Conservation (phyloP, 2,329 filamentous ascomycete genomes). For the Penicillium sp. region DNA sequence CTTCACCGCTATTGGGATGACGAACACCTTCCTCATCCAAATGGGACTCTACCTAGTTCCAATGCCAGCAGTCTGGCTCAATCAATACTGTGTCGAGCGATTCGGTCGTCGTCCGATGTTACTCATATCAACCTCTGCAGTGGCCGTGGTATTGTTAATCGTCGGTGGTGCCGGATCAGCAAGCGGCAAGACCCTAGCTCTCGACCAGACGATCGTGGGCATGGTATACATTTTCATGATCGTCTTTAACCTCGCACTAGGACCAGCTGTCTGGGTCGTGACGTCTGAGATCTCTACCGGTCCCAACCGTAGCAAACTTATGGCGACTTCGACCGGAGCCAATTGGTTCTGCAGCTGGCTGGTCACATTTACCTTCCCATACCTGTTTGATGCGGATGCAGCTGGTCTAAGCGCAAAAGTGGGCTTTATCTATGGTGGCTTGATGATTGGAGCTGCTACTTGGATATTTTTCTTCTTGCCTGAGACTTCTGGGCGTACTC, state of each 20-base stretch:
- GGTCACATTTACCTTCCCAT: constrained; percentile 4
- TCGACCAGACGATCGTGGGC: neutral
- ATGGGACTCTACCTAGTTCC: neutral
- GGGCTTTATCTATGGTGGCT: constrained; percentile 29
- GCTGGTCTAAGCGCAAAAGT: constrained; percentile 29
- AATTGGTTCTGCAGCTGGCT: neutral
- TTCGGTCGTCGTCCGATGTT: neutral
- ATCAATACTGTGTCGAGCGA: neutral
- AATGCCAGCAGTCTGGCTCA: constrained; percentile 1
- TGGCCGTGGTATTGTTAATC: neutral
- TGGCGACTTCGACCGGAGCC: neutral
- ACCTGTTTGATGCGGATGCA: constrained; percentile 6
- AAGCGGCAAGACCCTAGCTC: neutral
- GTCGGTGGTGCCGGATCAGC: neutral
- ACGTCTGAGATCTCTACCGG: constrained; percentile 1
- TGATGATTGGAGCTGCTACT: constrained; percentile 18
- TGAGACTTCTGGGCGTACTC: constrained; percentile 28
- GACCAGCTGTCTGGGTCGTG: neutral
- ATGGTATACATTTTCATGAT: constrained; percentile 1
- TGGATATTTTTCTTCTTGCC: constrained; percentile 28
- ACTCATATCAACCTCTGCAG: neutral
- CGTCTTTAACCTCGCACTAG: neutral
- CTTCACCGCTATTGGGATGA: constrained; percentile 23
- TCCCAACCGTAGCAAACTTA: neutral
- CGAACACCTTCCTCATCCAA: constrained; percentile 6